Conservation (phyloP, 805 yeast genomes). For the Myxozyma neglecta region DNA sequence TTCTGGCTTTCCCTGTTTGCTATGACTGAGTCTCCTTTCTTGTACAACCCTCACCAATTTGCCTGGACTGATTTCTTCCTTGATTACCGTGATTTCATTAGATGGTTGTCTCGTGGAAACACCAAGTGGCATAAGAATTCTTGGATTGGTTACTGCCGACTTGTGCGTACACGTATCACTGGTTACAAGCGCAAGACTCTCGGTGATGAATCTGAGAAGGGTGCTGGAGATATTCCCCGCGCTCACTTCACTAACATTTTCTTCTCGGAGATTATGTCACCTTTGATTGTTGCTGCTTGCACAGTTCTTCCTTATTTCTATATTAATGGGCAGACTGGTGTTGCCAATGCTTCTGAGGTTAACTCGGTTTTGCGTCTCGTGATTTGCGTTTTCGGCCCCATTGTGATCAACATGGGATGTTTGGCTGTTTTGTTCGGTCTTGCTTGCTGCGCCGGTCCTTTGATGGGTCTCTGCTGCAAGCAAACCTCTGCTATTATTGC, state of each 20-base stretch:
- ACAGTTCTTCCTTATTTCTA: conserved; percentile 73
- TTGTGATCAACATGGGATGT: conserved; percentile 85
- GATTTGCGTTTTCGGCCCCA: conserved; percentile 76
- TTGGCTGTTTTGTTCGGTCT: conserved; percentile 71
- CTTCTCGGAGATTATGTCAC: conserved; percentile 76
- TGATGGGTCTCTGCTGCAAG: conserved; percentile 92
- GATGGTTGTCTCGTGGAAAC: conserved; percentile 85
- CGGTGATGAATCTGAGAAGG: conserved; percentile 65
- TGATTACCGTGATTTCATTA: conserved; percentile 90
- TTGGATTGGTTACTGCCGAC: conserved; percentile 76
- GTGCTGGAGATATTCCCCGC: conserved; percentile 64
- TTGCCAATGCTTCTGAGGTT: conserved; percentile 46
- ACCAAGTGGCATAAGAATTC: conserved; percentile 64
- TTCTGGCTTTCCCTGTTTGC: conserved; percentile 94
- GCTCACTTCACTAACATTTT: conserved; percentile 76
- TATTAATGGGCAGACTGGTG: conserved; percentile 87
- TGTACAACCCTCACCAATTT: conserved; percentile 97
- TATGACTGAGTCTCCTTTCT: conserved; percentile 84
- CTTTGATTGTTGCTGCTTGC: conserved; percentile 66
- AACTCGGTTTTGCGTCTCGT: conserved; percentile 64
- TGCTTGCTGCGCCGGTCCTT: conserved; percentile 97
- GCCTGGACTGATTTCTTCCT: conserved; percentile 94
- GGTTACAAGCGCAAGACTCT: conserved; percentile 80
- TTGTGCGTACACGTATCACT: conserved; percentile 82
- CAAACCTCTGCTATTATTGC: conserved; percentile 95